Evolutionary conservation across 805 yeast species (phyloP).

Genomic region (Schizosaccharomyces octosporus): DNA sequence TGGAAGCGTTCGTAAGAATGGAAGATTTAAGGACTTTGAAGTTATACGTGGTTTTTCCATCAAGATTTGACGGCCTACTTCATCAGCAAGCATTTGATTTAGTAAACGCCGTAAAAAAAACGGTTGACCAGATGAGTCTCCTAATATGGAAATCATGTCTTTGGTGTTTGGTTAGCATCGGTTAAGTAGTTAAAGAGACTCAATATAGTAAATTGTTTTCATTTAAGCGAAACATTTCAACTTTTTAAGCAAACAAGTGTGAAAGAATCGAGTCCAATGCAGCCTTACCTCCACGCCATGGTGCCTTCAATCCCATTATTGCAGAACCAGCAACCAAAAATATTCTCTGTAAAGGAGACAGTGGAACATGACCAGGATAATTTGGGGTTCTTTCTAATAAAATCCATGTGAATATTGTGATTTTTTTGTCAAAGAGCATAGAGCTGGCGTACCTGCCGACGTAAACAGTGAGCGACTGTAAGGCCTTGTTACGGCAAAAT

Average conservation of each 20-base stretch:
- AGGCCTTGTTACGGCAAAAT: too few relatives aligned
- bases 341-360: constrained; percentile 33
- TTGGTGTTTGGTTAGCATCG: not conserved
- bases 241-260: not conserved
- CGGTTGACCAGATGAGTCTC: constrained; percentile 71
- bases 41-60: constrained; percentile 68
- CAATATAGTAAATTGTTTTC: too few relatives aligned
- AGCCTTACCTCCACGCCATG: constrained; percentile 11
- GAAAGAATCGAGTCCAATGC: not conserved
- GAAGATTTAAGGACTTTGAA: constrained; percentile 40
- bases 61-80: constrained; percentile 52
- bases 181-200: not conserved
- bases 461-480: not conserved
- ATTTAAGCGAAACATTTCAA: not conserved
- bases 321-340: constrained; percentile 48
- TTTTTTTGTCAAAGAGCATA: not conserved
- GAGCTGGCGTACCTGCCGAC: not conserved
- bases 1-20: constrained; percentile 32
- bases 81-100: constrained; percentile 48
- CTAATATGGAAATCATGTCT: constrained; percentile 21
- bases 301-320: constrained; percentile 32
- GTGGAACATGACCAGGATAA: constrained; percentile 60
- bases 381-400: not conserved
- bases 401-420: not conserved
- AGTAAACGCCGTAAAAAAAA: constrained; percentile 38